These are phyloP conservation scores for Saturnispora sanitii DNA, from an alignment of 805 yeast genomes.

Conservation along the genomic window DNA sequence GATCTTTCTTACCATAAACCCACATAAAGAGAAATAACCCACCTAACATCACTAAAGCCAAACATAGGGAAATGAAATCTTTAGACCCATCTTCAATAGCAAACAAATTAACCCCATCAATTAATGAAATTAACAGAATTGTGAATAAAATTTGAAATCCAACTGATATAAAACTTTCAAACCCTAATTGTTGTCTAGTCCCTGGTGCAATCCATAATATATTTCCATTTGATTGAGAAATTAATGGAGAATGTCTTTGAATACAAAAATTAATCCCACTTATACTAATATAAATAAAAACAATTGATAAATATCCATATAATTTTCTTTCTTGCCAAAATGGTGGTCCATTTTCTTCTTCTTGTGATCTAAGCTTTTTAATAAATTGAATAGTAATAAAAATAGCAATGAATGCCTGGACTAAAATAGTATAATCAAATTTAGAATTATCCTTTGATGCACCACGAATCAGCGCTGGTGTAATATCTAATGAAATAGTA, in stretches of 20 bases:
- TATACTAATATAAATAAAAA: conserved; percentile 34
- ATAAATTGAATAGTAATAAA: conserved; percentile 8
- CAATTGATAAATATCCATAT: conserved; percentile 26
- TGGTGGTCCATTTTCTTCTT: background rate
- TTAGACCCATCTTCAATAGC: background rate
- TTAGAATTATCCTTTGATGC: background rate
- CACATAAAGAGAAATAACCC: conserved; percentile 21
- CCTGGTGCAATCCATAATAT: conserved; percentile 51
- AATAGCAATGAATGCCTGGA: conserved; percentile 8
- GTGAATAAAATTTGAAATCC: conserved; percentile 41
- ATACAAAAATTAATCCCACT: conserved; percentile 60
- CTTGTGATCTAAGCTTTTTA: conserved; percentile 1
- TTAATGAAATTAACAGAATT: conserved; percentile 30
- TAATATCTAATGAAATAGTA: conserved; percentile 7
- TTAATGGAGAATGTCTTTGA: conserved; percentile 52
- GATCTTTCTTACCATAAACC: conserved; percentile 37
- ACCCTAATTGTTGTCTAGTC: conserved; percentile 57
- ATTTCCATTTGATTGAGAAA: conserved; percentile 41
- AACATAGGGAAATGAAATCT: background rate
- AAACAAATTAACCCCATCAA: conserved; percentile 16
- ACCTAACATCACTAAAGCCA: conserved; percentile 4
- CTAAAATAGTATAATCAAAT: conserved; percentile 6
- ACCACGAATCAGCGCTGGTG: conserved; percentile 3
- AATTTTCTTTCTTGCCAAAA: conserved; percentile 11
- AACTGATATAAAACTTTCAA: conserved; percentile 49